phyloP scores from a whole-genome alignment of 2,329 filamentous ascomycete species.

The Diaporthe longicolla region DNA sequence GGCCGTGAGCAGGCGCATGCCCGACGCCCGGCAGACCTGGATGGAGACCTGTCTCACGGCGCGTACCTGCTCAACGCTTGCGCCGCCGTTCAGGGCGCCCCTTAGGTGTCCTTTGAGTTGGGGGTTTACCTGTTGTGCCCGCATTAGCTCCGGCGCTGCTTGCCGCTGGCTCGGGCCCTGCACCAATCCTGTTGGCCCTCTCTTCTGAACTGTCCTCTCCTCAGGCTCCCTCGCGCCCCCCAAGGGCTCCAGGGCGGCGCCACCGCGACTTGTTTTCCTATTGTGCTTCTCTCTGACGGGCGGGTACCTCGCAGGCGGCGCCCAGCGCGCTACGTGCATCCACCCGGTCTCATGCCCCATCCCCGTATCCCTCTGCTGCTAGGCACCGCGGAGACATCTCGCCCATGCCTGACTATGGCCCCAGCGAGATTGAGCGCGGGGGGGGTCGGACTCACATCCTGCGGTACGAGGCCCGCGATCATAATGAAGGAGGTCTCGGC shows the following conservation, averaged over 20 bases:
- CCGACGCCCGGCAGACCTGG: conserved; percentile 61
- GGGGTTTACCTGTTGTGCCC: conserved; percentile 59
- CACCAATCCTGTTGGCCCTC: conserved; percentile 15
- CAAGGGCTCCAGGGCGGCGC: not conserved
- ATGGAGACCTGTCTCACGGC: conserved; percentile 63
- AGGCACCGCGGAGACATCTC: not conserved
- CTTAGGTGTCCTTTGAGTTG: conserved; percentile 68
- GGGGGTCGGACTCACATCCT: conserved; percentile 57
- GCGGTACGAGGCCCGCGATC: conserved; percentile 64
- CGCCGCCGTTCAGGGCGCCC: conserved; percentile 65
- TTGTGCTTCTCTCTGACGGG: not conserved
- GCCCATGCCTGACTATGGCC: not conserved
- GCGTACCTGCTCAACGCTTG: conserved; percentile 62
- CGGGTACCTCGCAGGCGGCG: conserved; percentile 8
- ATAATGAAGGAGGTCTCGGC: conserved; percentile 66
- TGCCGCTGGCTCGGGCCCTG: conserved; percentile 21
- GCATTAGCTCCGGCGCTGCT: conserved; percentile 37
- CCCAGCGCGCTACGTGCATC: conserved; percentile 22
- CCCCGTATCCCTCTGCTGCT: not conserved
- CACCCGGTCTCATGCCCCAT: not conserved
- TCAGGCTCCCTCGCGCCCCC: not conserved
- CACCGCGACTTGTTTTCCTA: not conserved
- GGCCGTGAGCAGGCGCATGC: conserved; percentile 58
- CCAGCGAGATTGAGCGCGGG: not conserved
- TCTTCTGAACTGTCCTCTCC: not conserved